Base-by-base conservation (phyloP, 495 filamentous ascomycete species). In the Filosporella fistucella region DNA sequence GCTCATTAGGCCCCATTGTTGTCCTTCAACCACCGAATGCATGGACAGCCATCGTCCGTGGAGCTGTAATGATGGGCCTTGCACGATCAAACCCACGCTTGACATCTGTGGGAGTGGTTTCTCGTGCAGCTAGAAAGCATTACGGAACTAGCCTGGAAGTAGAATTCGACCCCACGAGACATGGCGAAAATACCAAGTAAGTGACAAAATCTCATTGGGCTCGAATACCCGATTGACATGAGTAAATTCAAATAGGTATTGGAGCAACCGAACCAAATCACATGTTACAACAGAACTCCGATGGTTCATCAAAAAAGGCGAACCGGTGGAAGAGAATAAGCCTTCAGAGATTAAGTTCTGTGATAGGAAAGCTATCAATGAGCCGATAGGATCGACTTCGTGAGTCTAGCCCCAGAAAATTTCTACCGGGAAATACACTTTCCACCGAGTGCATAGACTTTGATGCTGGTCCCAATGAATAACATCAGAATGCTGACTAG, bases 1-100 rank as follows among this genome's bases (percentile, higher is more conserved):
- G 54, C 1, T 16, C 40, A 2, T 47, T 66, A 20, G 26, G 32
- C 11, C 22, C 45, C 24, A 17, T 45, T 11, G 36, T 58, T 33
- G 45, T 70, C 25, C 23, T 59, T 14, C 57, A 62, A 26, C 61
- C 64, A 16, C 47, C 59, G 17, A 49, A 68, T 49, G 64, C 61
- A 7, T 67, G 68, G 54, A 71, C 68, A 11, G 68, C 69, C 4
- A 64, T 75, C 2, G 68, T 70, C 3, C 47, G 67, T 22, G 71
- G 68, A 0, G 69, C 69, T 3, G 48, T 69, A 1, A 64, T 66
- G 55, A 68, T 64, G 33, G 61, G 64, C 0, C 38, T 69, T 3
- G 63, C 55, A 21, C 46, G 56, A 1, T 48, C 52, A 2, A 50
- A 58, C 12, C 45, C 63, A 4, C 39, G 42, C 0, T 45, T 59